Percentiles rank a stretch among this genome's conserved stretches.
These are phyloP conservation scores for Mortierella claussenii DNA, from an alignment of 192 early-diverging fungal genomes.

Conservation along the genomic window DNA sequence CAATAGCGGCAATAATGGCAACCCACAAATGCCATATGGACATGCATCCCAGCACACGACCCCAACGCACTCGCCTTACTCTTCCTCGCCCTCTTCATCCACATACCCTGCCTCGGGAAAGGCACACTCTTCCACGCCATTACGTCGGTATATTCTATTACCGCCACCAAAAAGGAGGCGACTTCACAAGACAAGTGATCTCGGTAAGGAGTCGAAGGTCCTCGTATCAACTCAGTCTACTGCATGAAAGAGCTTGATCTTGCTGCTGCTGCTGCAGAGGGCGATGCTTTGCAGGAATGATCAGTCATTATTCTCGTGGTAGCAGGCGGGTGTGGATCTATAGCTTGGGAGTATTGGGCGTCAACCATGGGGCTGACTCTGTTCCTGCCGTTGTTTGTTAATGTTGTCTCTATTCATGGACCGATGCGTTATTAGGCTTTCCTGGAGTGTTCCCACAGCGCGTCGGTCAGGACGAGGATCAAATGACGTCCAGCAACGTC, in stretches of 20 bases:
- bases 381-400: not conserved
- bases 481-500: constrained; percentile 68
- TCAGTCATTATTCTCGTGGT: too few relatives aligned
- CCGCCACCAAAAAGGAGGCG: constrained; percentile 53
- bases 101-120: constrained; percentile 51
- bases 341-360: not conserved
- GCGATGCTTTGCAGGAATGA: too few relatives aligned
- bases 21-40: constrained; percentile 21
- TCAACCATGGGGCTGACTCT: not conserved
- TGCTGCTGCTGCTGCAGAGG: too few relatives aligned
- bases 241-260: too few relatives aligned
- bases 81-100: constrained; percentile 59
- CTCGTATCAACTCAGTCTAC: too few relatives aligned
- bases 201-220: constrained; percentile 29
- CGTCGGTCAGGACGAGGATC: constrained; percentile 62
- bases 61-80: constrained; percentile 57
- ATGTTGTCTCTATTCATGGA: not conserved
- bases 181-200: constrained; percentile 54
- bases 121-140: constrained; percentile 33
- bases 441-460: constrained; percentile 72
- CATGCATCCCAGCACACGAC: constrained; percentile 43
- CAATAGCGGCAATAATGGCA: constrained; percentile 5
- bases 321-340: too few relatives aligned
- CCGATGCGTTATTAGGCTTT: constrained; percentile 39
- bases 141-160: constrained; percentile 59